A percentile compares a stretch with the other conserved stretches of the same genome.
Evolutionary conservation across 2,329 filamentous ascomycete genomes (phyloP).

Genomic region (Didymellaceae sp.): DNA sequence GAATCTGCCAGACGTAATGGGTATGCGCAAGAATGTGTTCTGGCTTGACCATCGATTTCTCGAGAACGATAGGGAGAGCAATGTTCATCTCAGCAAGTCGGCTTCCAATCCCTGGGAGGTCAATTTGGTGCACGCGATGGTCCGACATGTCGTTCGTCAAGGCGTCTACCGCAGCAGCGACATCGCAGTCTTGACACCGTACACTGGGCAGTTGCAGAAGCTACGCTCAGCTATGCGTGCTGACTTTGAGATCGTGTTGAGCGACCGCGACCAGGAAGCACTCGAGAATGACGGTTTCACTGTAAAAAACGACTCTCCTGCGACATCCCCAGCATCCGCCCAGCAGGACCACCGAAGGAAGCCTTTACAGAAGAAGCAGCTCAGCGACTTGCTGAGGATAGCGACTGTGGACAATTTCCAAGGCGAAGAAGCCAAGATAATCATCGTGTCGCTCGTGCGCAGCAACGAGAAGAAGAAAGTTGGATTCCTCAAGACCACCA

Average conservation of each 20-base stretch:
- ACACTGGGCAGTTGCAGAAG: constrained; percentile 63
- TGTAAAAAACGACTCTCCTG: not conserved
- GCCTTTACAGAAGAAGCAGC: constrained; percentile 31
- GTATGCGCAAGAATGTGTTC: constrained; percentile 62
- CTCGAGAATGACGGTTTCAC: constrained; percentile 48
- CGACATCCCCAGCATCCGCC: not conserved
- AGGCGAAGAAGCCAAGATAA: constrained; percentile 75
- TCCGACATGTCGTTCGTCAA: constrained; percentile 70
- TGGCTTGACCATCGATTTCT: constrained; percentile 66
- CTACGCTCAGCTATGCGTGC: constrained; percentile 55
- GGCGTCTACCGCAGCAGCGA: constrained; percentile 65
- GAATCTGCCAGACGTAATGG: constrained; percentile 57
- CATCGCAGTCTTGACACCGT: constrained; percentile 74
- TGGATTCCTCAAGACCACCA: constrained; percentile 71
- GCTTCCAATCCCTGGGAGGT: constrained; percentile 67
- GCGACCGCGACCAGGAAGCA: constrained; percentile 66
- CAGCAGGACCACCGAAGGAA: constrained; percentile 15
- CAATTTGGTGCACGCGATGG: constrained; percentile 66
- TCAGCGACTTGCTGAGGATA: constrained; percentile 44
- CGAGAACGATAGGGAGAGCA: constrained; percentile 46
- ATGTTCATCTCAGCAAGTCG: constrained; percentile 49
- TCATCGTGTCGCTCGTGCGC: constrained; percentile 73
- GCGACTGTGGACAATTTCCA: constrained; percentile 80
- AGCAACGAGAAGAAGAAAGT: constrained; percentile 66
- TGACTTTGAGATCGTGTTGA: constrained; percentile 67